A percentile compares a stretch with the other conserved stretches of the same genome.
These are phyloP conservation scores for Hemileia vastatrix DNA, from an alignment of 1,284 basidiomycete species.

Conservation along the genomic window DNA sequence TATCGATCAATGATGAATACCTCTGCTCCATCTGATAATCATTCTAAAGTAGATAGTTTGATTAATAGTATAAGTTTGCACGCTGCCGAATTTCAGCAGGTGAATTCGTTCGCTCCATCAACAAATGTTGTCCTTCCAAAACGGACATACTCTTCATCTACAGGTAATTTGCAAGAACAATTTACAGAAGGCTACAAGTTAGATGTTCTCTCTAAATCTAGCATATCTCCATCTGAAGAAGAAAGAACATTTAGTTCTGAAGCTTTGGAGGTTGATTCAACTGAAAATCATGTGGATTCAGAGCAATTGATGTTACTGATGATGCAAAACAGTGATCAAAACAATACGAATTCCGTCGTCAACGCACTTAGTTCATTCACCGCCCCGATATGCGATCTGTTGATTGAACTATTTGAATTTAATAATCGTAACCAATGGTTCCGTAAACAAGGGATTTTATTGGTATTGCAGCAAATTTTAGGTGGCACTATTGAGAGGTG, in stretches of 20 bases:
- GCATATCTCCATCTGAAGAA: constrained; percentile 59
- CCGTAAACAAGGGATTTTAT: constrained; percentile 86
- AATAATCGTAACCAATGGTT: constrained; percentile 94
- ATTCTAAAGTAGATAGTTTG: constrained; percentile 88
- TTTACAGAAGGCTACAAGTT: constrained; percentile 56
- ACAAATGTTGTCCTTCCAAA: no score
- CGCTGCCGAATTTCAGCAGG: constrained; percentile 75
- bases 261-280: not conserved
- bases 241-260: not conserved
- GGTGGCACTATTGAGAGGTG: constrained; percentile 90
- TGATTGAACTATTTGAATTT: constrained; percentile 84
- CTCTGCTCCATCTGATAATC: no score
- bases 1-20: constrained; percentile 79
- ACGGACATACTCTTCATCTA: no score
- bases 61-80: constrained; percentile 76
- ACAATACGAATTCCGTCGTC: no score
- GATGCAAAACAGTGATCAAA: no score
- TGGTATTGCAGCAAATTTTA: constrained; percentile 87
- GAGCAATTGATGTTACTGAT: not conserved
- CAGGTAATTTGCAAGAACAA: constrained; percentile 59
- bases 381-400: constrained; percentile 82
- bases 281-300: not conserved
- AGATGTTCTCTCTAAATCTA: constrained; percentile 59
- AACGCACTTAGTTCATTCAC: constrained; percentile 55
- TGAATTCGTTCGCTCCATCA: no score